Conservation (phyloP, 352 stramenopile species). For the Aphanomyces cochlioides region DNA sequence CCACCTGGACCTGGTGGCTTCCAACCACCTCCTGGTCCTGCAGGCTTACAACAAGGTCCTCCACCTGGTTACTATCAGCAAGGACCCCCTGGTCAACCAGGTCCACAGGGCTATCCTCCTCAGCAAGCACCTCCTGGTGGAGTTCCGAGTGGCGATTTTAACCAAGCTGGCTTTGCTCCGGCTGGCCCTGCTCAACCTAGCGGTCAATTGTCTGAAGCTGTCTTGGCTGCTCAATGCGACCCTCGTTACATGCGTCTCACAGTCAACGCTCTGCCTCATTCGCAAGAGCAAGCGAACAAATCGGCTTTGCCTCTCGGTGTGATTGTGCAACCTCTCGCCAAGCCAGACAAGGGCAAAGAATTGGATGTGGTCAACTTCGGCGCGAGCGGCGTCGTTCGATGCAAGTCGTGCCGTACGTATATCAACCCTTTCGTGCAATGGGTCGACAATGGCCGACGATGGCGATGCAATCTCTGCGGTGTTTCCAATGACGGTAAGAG, state of each 20-base stretch:
- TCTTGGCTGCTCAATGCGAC: slow-evolving; percentile 70
- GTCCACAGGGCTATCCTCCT: background rate
- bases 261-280: slow-evolving; percentile 71
- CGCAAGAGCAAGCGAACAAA: slow-evolving; percentile 77
- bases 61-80: background rate
- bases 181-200: slow-evolving; percentile 43
- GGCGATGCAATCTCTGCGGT: slow-evolving; percentile 87
- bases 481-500: slow-evolving; percentile 65
- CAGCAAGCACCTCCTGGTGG: background rate
- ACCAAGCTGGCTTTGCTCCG: slow-evolving; percentile 17
- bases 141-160: slow-evolving; percentile 27
- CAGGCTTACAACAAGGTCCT: background rate
- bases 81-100: background rate
- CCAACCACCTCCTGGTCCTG: background rate
- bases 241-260: slow-evolving; percentile 80
- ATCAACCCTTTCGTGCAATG: slow-evolving; percentile 88
- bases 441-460: slow-evolving; percentile 84
- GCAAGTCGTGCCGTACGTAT: slow-evolving; percentile 76
- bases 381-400: slow-evolving; percentile 73
- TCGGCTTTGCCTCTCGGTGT: slow-evolving; percentile 82
- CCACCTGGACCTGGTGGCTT: background rate
- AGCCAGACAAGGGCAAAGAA: slow-evolving; percentile 46
- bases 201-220: slow-evolving; percentile 52
- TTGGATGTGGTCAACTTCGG: slow-evolving; percentile 87
- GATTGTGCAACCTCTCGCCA: slow-evolving; percentile 77